phyloP scores from a whole-genome alignment of 495 filamentous ascomycete species.

The Daldinia vernicosa region DNA sequence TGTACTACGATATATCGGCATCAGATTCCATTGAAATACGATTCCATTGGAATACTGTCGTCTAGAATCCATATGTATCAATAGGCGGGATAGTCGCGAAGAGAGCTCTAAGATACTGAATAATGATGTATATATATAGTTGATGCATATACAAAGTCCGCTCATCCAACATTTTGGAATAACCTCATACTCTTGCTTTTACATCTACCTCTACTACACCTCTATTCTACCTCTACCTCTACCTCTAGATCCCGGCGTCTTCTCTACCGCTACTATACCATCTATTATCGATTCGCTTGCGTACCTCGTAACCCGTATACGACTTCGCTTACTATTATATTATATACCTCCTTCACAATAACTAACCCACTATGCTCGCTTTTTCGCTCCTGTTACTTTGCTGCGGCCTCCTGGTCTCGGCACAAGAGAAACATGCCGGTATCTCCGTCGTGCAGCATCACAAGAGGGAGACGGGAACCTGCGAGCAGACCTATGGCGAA shows the following conservation, averaged over 20 bases:
- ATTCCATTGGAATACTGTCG: constrained; percentile 15
- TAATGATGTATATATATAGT: neutral
- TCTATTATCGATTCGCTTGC: neutral
- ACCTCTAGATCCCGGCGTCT: neutral
- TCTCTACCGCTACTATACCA: neutral
- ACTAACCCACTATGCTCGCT: constrained; percentile 17
- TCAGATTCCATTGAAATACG: constrained; percentile 16
- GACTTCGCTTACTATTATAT: neutral
- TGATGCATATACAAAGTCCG: constrained; percentile 14
- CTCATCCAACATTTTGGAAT: constrained; percentile 6
- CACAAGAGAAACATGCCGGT: constrained; percentile 22
- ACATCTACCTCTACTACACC: neutral
- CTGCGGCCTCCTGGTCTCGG: constrained; percentile 20
- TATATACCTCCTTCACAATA: neutral
- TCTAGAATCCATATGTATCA: neutral
- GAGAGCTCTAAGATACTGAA: neutral
- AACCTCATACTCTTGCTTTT: constrained; percentile 3
- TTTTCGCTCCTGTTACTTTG: constrained; percentile 22
- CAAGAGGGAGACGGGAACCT: constrained; percentile 44
- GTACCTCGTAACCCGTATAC: neutral
- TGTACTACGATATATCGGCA: constrained; percentile 13
- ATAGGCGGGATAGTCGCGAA: neutral
- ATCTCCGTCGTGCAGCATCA: constrained; percentile 8
- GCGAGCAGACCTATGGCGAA: constrained; percentile 50
- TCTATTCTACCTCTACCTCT: neutral